Conservation (phyloP, 2,329 filamentous ascomycete species). For the Shiraia sp. region DNA sequence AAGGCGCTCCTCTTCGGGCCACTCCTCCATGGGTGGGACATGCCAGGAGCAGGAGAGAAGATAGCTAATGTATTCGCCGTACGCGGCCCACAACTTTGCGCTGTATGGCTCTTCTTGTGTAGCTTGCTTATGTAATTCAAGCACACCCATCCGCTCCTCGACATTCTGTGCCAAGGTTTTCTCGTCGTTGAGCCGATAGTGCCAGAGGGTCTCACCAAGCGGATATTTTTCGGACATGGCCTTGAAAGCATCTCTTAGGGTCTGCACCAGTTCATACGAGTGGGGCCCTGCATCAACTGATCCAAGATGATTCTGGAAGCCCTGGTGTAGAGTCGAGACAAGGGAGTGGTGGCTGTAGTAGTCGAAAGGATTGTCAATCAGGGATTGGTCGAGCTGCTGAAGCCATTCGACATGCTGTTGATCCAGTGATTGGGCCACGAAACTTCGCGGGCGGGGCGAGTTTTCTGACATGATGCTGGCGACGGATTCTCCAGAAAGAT, state of each 20-base stretch:
- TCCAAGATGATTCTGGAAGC: constrained; percentile 48
- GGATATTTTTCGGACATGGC: constrained; percentile 67
- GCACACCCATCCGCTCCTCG: constrained; percentile 68
- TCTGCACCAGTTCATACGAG: constrained; percentile 50
- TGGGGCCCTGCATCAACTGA: constrained; percentile 41
- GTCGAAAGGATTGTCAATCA: constrained; percentile 54
- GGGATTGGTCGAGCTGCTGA: constrained; percentile 48
- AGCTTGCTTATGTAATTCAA: constrained; percentile 74
- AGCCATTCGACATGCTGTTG: constrained; percentile 49
- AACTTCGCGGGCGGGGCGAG: constrained; percentile 49
- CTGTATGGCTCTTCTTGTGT: constrained; percentile 73
- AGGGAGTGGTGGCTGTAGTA: constrained; percentile 54
- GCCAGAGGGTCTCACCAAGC: constrained; percentile 76
- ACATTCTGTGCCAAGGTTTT: constrained; percentile 63
- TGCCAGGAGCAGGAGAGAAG: constrained; percentile 69
- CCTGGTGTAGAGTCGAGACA: constrained; percentile 54
- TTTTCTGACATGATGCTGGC: constrained; percentile 54
- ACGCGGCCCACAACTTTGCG: constrained; percentile 73
- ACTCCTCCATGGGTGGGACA: constrained; percentile 49
- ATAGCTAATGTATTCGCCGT: constrained; percentile 77
- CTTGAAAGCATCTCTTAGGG: constrained; percentile 56
- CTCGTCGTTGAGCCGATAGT: constrained; percentile 76
- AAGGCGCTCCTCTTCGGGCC: constrained; percentile 68
- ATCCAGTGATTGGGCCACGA: constrained; percentile 49
- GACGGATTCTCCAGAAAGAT: constrained; percentile 49